Percentiles rank a stretch among this genome's conserved stretches.
These are phyloP conservation scores for Arthrinium phaeospermum DNA, from an alignment of 2,329 filamentous ascomycete genomes.

Conservation along the genomic window DNA sequence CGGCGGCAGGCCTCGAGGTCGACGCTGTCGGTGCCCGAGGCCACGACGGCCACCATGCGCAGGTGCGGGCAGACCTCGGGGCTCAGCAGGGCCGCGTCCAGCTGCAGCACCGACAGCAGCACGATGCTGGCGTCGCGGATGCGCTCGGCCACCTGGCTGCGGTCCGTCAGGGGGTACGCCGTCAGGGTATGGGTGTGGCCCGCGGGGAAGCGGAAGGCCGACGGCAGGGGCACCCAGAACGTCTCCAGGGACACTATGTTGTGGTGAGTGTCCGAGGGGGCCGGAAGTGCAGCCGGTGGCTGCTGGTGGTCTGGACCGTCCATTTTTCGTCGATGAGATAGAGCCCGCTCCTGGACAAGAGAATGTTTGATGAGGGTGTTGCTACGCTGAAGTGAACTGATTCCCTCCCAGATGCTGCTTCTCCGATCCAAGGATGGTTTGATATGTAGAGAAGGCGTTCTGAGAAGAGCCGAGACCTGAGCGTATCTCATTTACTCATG, in stretches of 20 bases:
- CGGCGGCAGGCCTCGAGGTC: slow-evolving; percentile 42
- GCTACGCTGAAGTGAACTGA: background rate
- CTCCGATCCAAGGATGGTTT: background rate
- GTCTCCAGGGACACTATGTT: slow-evolving; percentile 43
- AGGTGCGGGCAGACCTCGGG: slow-evolving; percentile 36
- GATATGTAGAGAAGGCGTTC: background rate
- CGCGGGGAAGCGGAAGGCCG: slow-evolving; percentile 33
- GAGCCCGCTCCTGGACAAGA: background rate
- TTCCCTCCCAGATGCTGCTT: background rate
- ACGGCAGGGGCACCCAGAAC: slow-evolving; percentile 37
- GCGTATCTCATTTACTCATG: background rate
- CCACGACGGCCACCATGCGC: slow-evolving; percentile 42
- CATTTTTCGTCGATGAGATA: background rate
- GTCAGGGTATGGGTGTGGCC: slow-evolving; percentile 39
- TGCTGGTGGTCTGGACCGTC: background rate
- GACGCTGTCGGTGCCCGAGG: slow-evolving; percentile 44
- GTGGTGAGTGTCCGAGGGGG: slow-evolving; percentile 33
- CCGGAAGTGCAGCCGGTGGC: slow-evolving; percentile 15
- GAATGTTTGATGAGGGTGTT: background rate
- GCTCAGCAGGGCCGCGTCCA: slow-evolving; percentile 36
- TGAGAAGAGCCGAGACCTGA: background rate
- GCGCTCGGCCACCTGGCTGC: slow-evolving; percentile 36
- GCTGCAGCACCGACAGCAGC: slow-evolving; percentile 40
- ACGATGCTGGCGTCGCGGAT: slow-evolving; percentile 44
- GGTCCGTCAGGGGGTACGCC: slow-evolving; percentile 34